Evolutionary conservation across 352 stramenopile species (phyloP).

Genomic region (Thraustochytrium sp.): DNA sequence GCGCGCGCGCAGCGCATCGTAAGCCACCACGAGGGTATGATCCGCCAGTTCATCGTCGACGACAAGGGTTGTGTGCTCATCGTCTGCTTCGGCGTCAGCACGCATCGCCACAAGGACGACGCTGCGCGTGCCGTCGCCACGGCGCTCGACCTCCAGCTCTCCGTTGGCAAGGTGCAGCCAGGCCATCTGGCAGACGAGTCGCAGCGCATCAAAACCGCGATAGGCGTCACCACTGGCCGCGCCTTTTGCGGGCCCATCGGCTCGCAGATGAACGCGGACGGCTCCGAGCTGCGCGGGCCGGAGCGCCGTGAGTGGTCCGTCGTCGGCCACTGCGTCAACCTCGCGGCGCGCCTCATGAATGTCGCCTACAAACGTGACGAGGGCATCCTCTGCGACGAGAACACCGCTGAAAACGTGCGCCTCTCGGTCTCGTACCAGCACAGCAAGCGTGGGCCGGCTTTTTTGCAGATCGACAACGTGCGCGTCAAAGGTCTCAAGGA

Average conservation of each 20-base stretch:
- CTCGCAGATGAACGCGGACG: not conserved
- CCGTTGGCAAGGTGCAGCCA: not conserved
- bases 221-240: slow-evolving; percentile 79
- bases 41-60: slow-evolving; percentile 91
- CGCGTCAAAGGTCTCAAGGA: slow-evolving; percentile 34
- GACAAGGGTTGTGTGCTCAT: slow-evolving; percentile 88
- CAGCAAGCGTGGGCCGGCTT: slow-evolving; percentile 4
- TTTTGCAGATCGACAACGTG: slow-evolving; percentile 22
- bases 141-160: slow-evolving; percentile 64
- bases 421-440: not conserved
- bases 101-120: slow-evolving; percentile 82
- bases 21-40: slow-evolving; percentile 73
- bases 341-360: slow-evolving; percentile 79
- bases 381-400: slow-evolving; percentile 38
- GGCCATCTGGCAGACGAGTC: not conserved
- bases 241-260: slow-evolving; percentile 84
- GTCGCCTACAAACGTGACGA: slow-evolving; percentile 38
- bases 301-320: slow-evolving; percentile 81
- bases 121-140: slow-evolving; percentile 74
- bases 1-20: slow-evolving; percentile 26
- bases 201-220: slow-evolving; percentile 18
- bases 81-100: slow-evolving; percentile 77
- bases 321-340: slow-evolving; percentile 86
- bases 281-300: slow-evolving; percentile 58
- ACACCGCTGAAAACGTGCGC: slow-evolving; percentile 9